Percentiles rank a stretch among this genome's conserved stretches.
Conservation (phyloP, 495 filamentous ascomycete species). For the Hamigera avellanea region DNA sequence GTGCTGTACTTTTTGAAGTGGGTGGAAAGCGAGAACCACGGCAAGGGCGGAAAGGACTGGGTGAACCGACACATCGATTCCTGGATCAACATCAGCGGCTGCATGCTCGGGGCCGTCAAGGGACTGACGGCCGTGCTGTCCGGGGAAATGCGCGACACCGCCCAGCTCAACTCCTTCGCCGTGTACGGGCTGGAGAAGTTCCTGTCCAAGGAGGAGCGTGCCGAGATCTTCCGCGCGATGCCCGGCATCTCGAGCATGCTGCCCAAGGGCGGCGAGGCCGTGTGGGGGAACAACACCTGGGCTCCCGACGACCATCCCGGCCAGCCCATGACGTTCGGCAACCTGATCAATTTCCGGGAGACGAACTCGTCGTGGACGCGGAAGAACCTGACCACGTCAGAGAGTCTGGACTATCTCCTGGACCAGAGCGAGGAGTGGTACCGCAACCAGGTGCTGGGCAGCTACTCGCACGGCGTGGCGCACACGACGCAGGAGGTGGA, state of each 20-base stretch:
- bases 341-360: conserved; percentile 76
- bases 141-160: conserved; percentile 96
- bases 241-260: conserved; percentile 94
- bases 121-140: conserved; percentile 83
- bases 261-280: conserved; percentile 84
- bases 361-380: conserved; percentile 49
- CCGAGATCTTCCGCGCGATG: conserved; percentile 93
- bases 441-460: conserved; percentile 49
- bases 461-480: conserved; percentile 84
- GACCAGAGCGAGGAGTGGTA: conserved; percentile 80
- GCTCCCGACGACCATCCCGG: conserved; percentile 78
- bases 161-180: conserved; percentile 93
- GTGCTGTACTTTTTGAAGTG: conserved; percentile 96
- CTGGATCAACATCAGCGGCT: conserved; percentile 97
- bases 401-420: conserved; percentile 67
- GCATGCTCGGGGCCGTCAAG: conserved; percentile 93
- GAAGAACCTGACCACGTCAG: conserved; percentile 67
- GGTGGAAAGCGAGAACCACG: conserved; percentile 72
- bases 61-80: conserved; percentile 82
- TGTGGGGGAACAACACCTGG: conserved; percentile 86
- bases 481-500: conserved; percentile 73
- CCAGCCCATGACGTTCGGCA: conserved; percentile 62
- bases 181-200: conserved; percentile 97
- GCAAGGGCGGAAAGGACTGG: conserved; percentile 76
- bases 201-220: conserved; percentile 75